A percentile compares a stretch with the other conserved stretches of the same genome.
Evolutionary conservation across 768 basidiomycete species (phyloP).

Genomic region (Sporobolomyces roseus): DNA sequence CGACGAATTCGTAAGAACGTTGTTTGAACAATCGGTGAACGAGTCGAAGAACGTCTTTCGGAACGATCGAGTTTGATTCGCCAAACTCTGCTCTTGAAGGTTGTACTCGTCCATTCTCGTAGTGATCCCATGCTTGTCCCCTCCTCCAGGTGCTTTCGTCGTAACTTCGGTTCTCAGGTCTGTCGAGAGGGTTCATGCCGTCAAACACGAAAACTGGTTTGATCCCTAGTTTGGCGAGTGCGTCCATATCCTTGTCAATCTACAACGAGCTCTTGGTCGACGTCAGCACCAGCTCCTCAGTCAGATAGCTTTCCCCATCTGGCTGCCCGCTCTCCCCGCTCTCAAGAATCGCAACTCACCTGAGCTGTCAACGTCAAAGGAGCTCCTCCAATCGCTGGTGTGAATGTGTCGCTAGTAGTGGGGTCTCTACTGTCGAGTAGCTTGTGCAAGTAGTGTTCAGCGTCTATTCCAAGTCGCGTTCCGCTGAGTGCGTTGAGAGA

Average conservation of each 20-base stretch:
- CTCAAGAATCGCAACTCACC: background rate
- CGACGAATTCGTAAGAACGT: conserved; percentile 88
- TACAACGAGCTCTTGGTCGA: too few relatives aligned
- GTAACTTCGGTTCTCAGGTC: conserved; percentile 45
- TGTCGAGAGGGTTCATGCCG: conserved; percentile 68
- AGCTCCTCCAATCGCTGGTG: conserved; percentile 90
- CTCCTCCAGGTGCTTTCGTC: conserved; percentile 47
- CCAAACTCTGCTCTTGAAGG: conserved; percentile 77
- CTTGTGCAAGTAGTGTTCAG: conserved; percentile 76
- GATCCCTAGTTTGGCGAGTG: conserved; percentile 84
- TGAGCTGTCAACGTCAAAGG: conserved; percentile 71
- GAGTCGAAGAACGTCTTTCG: conserved; percentile 93
- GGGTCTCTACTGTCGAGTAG: conserved; percentile 64
- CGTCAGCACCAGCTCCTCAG: too few relatives aligned
- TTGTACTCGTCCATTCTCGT: conserved; percentile 87
- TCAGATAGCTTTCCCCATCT: too few relatives aligned
- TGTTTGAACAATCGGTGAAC: conserved; percentile 88
- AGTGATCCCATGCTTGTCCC: conserved; percentile 82
- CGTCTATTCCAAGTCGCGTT: conserved; percentile 94
- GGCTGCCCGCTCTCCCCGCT: background rate
- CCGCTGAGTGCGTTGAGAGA: conserved; percentile 77
- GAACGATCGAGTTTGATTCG: conserved; percentile 52
- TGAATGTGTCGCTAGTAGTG: conserved; percentile 77
- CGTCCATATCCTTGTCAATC: conserved; percentile 85
- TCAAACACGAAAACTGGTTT: conserved; percentile 99